Base-by-base conservation (phyloP, 1,139 yeast species). In the Geotrichum carabidarum region DNA sequence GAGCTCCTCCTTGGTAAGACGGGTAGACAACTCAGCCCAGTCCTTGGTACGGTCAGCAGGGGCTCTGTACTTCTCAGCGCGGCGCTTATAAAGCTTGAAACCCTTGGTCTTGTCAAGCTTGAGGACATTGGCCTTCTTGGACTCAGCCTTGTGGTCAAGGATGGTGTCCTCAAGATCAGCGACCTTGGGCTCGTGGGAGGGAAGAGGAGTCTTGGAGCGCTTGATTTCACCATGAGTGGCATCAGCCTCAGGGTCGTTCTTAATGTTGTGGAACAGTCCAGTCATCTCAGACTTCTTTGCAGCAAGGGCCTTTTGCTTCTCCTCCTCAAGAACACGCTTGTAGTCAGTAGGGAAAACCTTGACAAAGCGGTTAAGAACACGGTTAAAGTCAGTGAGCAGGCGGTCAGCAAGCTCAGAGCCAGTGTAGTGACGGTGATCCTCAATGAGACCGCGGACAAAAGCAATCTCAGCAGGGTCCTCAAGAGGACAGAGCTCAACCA, bases 391-490 rank as follows among this genome's bases (percentile, higher is more conserved):
- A 60, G 75, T 78, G 76, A 93, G 79, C 59, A 93, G 80, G 59
- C 86, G 80, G 63, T 83, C 87, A 51, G 98, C 97, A 60, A 93
- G 80, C 68, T 86, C 94, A 36, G 98, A 93, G 38, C 84, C 87
- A 56, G 98, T 93, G 80, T 86, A 90, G 70, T 90, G 96, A 65
- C 91, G 84, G 71, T 93, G 98, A 66, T 93, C 96, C 73, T 93
- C 97, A 65, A 93, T 83, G 69, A 93, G 78, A 38, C 95, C 95
- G 69, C 96, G 85, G 66, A 93, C 82, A 73, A 89, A 90, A 0
- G 97, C 97, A 74, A 91, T 86, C 74, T 93, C 99, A 54, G 85
- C 78, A 7, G 98, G 95, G 63, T 91, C 98, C 54, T 82, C 78
- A 54, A 93, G 80, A 56, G 78, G 77, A 48, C 86, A 78, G 57